phyloP scores from a whole-genome alignment of 305 asterid genomes.

The Solanum aculeatissimum region DNA sequence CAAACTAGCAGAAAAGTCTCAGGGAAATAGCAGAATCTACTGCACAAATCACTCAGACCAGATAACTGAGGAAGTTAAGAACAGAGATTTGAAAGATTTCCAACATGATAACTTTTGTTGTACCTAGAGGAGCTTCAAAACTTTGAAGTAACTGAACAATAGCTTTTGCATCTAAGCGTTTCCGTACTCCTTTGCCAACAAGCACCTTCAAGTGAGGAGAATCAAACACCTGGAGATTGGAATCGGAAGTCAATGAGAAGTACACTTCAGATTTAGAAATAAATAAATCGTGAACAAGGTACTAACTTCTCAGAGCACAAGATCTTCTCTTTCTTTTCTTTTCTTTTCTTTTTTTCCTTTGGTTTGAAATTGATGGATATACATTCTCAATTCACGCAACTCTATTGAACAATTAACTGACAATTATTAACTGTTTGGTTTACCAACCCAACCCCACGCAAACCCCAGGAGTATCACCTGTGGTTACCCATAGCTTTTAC shows the following conservation, averaged over 20 bases:
- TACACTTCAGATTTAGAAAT: background rate
- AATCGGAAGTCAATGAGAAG: background rate
- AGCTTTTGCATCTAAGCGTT: constrained; percentile 69
- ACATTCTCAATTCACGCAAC: background rate
- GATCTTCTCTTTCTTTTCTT: background rate
- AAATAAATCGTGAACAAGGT: background rate
- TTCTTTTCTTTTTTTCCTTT: background rate
- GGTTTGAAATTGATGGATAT: background rate
- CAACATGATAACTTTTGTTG: background rate
- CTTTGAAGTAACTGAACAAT: constrained; percentile 68
- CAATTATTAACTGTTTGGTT: background rate
- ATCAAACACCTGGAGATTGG: constrained; percentile 55
- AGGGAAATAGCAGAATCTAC: background rate
- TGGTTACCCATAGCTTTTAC: background rate
- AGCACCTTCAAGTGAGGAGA: constrained; percentile 63
- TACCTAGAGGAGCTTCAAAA: constrained; percentile 75
- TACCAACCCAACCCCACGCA: background rate
- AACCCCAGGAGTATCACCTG: background rate
- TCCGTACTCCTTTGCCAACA: constrained; percentile 62
- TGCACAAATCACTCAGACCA: background rate
- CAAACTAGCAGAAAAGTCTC: background rate
- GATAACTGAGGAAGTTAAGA: background rate
- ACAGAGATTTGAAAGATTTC: background rate
- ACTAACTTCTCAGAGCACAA: background rate
- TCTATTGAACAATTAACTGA: background rate